phyloP scores from a whole-genome alignment of 768 basidiomycete genomes.

The Terana coerulea region DNA sequence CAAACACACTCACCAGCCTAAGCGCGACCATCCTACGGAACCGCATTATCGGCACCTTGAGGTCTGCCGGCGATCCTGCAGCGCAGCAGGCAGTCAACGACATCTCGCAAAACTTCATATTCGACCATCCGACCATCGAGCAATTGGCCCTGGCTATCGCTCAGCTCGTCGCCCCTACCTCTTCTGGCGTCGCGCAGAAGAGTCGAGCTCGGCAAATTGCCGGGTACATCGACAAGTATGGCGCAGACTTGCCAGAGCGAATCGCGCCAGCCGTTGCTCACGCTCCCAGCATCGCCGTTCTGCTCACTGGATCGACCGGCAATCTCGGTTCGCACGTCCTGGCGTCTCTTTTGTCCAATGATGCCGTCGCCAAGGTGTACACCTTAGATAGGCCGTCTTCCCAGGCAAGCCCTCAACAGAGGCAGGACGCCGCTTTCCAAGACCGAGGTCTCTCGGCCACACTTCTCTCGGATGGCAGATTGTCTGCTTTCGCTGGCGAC shows the following conservation, averaged over 20 bases:
- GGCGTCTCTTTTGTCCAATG: constrained; percentile 8
- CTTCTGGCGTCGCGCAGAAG: neutral
- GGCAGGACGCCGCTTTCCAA: constrained; percentile 5
- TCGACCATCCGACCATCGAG: constrained; percentile 7
- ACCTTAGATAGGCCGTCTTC: constrained; percentile 10
- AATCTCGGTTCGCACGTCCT: constrained; percentile 15
- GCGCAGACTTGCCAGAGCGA: neutral
- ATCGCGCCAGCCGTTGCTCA: neutral
- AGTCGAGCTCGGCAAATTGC: constrained; percentile 3
- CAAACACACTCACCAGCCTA: constrained; percentile 1
- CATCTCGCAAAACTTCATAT: constrained; percentile 12
- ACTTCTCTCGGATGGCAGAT: constrained; percentile 4
- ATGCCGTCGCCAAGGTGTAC: constrained; percentile 11
- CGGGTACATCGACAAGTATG: constrained; percentile 12
- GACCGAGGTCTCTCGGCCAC: constrained; percentile 8
- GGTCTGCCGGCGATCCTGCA: neutral
- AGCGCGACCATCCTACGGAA: constrained; percentile 15
- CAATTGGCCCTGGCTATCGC: constrained; percentile 2
- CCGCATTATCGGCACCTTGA: constrained; percentile 12
- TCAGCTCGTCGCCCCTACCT: constrained; percentile 1
- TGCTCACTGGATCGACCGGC: constrained; percentile 16
- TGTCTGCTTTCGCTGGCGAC: constrained; percentile 4
- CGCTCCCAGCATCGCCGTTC: neutral
- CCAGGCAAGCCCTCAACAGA: neutral
- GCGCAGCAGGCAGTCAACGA: constrained; percentile 1